Evolutionary conservation across 2,329 filamentous ascomycete genomes (phyloP), one percentile per base, ranked within the genome.

Genomic region (Penicillium sp.): DNA sequence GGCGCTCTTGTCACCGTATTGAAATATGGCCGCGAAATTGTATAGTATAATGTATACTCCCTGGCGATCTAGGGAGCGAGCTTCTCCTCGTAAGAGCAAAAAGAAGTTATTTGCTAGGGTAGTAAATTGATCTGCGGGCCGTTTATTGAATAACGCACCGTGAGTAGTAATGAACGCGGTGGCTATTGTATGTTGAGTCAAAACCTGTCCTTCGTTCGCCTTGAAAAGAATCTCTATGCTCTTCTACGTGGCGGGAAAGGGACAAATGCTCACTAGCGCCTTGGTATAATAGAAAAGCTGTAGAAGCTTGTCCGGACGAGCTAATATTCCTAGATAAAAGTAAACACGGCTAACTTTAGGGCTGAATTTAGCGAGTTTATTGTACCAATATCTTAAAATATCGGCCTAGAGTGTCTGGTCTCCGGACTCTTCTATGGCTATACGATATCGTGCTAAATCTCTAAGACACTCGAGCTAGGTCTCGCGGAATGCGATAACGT

Each of bases 391-490:
- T 0, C 88, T 81, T 0, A 90, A 89, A 0, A 96, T 90, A 0
- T 84, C 83, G 0, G 90, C 90, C 94, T 93, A 98, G 0, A 87
- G 85, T 52, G 96, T 91, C 0, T 90, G 81, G 57, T 94, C 90
- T 1, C 95, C 89, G 28, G 90, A 86, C 42, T 96, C 90, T 72
- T 97, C 93, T 45, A 97, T 92, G 0, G 92, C 92, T 92, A 97
- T 97, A 0, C 89, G 82, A 67, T 96, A 97, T 20, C 93, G 82
- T 0, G 88, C 90, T 0, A 97, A 76, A 70, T 98, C 93, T 0
- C 94, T 94, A 0, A 98, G 78, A 55, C 92, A 97, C 65, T 97
- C 94, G 10, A 96, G 90, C 94, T 94, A 98, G 0, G 91, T 96
- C 58, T 95, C 90, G 55, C 90, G 85, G 65, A 96, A 97, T 0